These are phyloP conservation scores for Phytophthora sojae DNA, from an alignment of 352 stramenopile species.

Conservation along the genomic window DNA sequence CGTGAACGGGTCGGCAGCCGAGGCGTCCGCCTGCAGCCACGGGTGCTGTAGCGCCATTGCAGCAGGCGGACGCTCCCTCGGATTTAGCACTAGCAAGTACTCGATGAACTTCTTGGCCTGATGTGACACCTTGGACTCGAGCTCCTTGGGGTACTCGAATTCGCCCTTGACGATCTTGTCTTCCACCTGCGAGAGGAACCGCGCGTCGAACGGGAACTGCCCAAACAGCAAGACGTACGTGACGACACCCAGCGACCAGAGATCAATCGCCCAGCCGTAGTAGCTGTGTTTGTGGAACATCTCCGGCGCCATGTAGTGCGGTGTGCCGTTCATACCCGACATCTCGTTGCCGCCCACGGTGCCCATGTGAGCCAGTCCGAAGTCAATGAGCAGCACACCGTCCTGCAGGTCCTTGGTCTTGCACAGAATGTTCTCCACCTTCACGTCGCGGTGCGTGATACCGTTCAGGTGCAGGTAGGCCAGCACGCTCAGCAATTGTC, in stretches of 20 bases:
- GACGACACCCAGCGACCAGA: conserved; percentile 83
- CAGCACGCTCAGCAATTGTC: conserved; percentile 73
- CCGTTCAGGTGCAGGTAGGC: conserved; percentile 72
- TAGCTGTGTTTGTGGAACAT: conserved; percentile 70
- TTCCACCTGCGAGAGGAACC: conserved; percentile 86
- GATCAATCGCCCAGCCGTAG: conserved; percentile 75
- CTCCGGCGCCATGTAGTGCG: conserved; percentile 88
- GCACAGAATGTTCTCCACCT: conserved; percentile 87
- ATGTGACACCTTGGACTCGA: conserved; percentile 60
- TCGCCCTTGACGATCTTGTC: conserved; percentile 79
- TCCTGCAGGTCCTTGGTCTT: conserved; percentile 50
- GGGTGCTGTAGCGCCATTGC: conserved; percentile 72
- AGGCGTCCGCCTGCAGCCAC: conserved; percentile 64
- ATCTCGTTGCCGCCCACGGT: conserved; percentile 53
- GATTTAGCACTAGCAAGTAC: conserved; percentile 71
- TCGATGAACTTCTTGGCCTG: conserved; percentile 84
- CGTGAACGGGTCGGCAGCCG: conserved; percentile 44
- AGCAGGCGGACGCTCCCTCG: conserved; percentile 65
- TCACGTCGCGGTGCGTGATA: conserved; percentile 86
- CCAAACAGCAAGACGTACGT: conserved; percentile 82
- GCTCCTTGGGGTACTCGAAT: conserved; percentile 64
- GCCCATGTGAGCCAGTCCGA: conserved; percentile 75
- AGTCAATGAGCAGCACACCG: conserved; percentile 82
- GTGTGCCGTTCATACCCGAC: conserved; percentile 84
- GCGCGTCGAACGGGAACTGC: conserved; percentile 75